Base-by-base conservation (phyloP, 257 asterid species). In the Salvia splendens region DNA sequence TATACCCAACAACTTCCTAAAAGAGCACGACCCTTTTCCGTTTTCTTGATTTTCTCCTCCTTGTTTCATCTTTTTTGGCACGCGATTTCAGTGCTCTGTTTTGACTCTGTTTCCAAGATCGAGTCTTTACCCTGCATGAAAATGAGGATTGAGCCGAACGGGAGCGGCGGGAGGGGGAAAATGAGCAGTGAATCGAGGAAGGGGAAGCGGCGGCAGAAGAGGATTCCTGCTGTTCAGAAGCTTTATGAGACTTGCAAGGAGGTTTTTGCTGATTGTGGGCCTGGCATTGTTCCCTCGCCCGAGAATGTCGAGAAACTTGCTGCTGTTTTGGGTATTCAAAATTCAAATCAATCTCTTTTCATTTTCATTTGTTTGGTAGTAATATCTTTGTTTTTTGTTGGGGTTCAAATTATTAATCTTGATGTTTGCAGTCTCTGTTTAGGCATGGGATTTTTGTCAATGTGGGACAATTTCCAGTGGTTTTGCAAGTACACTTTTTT, bases 261-360 rank as follows among this genome's bases (percentile, higher is more conserved):
- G 24, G 92, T 85, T 4, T 92, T 89, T 79, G 94, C 85, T 4
- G 90, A 82, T 80, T 92, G 92, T 75, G 93, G 87, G 5, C 96
- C 97, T 16, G 96, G 84, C 72, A 72, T 89, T 73, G 88, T 92
- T 30, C 98, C 98, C 0, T 64, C 96, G 0, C 78, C 90, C 0
- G 91, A 87, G 2, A 86, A 89, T 58, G 76, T 92, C 0, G 84
- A 84, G 45, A 81, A 76, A 61, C 95, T 92, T 17, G 76, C 91
- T 3, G 75, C 85, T 41, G 77, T 88, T 73, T 70, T 92, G 80
- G 98, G 98, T 92, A 85, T 56, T 60, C 2, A 47, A 38, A 59
- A 24, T 24, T 24, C 30, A 24, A 24, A 24, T 70, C 55, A 2
- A 36, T 45, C 65, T 47, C 42, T 52, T 61, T 12, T 20, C 66